Evolutionary conservation across 495 filamentous ascomycete species (phyloP).

Genomic region (Aspergillus ostianus): DNA sequence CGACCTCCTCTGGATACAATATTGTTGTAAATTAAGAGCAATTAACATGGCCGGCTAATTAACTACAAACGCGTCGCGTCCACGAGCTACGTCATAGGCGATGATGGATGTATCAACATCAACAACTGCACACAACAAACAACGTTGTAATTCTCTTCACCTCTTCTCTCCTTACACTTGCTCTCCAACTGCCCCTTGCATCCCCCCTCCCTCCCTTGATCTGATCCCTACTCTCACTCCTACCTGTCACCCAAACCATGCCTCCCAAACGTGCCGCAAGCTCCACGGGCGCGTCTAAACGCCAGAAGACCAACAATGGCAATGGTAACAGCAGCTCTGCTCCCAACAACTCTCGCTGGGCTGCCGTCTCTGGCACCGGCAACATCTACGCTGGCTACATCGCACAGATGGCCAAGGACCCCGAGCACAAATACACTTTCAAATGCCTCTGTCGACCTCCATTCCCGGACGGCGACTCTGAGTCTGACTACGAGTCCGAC

Average conservation of each 20-base stretch:
- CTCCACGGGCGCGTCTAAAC: conserved; percentile 1
- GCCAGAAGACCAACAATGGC: conserved; percentile 1
- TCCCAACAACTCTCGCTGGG: conserved; percentile 37
- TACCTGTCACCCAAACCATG: neutral
- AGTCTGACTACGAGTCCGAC: conserved; percentile 14
- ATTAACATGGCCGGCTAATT: too few relatives aligned
- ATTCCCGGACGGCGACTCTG: conserved; percentile 22
- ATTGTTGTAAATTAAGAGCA: too few relatives aligned
- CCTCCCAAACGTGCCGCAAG: conserved; percentile 6
- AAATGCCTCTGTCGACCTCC: conserved; percentile 28
- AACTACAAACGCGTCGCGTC: too few relatives aligned
- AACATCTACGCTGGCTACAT: conserved; percentile 36
- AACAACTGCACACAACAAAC: too few relatives aligned
- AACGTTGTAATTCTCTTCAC: too few relatives aligned
- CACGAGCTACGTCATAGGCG: too few relatives aligned
- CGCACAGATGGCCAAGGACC: conserved; percentile 17
- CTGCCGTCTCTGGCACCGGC: conserved; percentile 36
- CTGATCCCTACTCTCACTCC: too few relatives aligned
- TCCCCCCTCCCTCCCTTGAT: neutral
- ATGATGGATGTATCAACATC: too few relatives aligned
- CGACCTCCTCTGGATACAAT: too few relatives aligned
- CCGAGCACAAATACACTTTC: conserved; percentile 28
- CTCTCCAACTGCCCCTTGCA: neutral
- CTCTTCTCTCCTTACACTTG: neutral
- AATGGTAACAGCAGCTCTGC: neutral